A percentile compares a stretch with the other conserved stretches of the same genome.
These are phyloP conservation scores for Trichoderma semiorbis DNA, from an alignment of 2,329 filamentous ascomycete genomes.

Conservation along the genomic window DNA sequence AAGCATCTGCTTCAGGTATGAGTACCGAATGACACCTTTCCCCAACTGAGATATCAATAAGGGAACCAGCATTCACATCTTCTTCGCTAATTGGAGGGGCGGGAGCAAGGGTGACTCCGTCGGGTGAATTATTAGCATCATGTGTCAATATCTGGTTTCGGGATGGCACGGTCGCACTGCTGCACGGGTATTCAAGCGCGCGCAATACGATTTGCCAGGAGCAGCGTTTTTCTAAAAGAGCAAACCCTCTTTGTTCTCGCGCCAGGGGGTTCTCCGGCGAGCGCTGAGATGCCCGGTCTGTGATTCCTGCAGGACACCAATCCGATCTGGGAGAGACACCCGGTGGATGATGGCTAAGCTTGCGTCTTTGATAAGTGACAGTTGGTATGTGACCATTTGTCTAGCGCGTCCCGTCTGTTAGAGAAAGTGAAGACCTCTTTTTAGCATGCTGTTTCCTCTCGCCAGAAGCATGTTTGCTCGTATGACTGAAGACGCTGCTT, in stretches of 20 bases:
- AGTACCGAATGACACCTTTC: neutral
- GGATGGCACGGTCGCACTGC: constrained; percentile 32
- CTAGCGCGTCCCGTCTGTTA: neutral
- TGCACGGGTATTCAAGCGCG: constrained; percentile 5
- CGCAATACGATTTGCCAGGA: constrained; percentile 5
- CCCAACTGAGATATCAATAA: constrained; percentile 1
- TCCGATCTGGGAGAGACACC: neutral
- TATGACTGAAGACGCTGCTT: neutral
- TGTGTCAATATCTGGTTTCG: constrained; percentile 28
- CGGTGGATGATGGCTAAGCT: neutral
- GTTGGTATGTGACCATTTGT: neutral
- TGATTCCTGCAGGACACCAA: neutral
- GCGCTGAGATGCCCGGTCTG: neutral
- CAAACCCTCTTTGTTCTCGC: neutral
- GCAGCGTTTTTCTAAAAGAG: neutral
- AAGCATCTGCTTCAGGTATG: constrained; percentile 3
- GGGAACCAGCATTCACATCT: neutral
- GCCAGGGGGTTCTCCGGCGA: neutral
- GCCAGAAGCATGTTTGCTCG: neutral
- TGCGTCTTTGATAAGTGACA: neutral
- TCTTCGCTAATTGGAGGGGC: constrained; percentile 16
- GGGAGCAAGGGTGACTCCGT: constrained; percentile 13
- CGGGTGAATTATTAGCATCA: constrained; percentile 22
- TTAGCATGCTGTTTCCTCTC: neutral
- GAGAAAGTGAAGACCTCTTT: neutral